These are phyloP conservation scores for Haplosporangium sp. DNA, from an alignment of 371 early-diverging fungal species.

Conservation along the genomic window DNA sequence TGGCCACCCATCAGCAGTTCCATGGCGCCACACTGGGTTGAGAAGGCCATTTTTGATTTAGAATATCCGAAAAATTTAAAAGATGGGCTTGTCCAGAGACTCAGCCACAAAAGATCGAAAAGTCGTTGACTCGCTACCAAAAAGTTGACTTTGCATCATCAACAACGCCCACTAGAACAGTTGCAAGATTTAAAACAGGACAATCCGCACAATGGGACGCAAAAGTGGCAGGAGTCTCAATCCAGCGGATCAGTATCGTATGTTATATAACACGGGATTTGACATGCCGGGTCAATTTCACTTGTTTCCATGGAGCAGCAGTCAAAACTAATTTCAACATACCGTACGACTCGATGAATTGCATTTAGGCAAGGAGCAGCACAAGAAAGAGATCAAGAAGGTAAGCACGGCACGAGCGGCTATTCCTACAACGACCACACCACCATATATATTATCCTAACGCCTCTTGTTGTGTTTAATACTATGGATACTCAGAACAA, in stretches of 20 bases:
- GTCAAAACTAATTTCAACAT: neutral
- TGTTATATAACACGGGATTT: neutral
- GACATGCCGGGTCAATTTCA: neutral
- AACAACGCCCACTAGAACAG: too few relatives aligned
- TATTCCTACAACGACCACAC: neutral
- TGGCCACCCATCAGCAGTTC: too few relatives aligned
- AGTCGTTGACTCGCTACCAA: too few relatives aligned
- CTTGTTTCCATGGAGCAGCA: too few relatives aligned
- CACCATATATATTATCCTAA: neutral
- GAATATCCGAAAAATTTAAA: too few relatives aligned
- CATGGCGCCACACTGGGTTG: too few relatives aligned
- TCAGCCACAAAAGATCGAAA: too few relatives aligned
- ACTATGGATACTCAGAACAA: slow-evolving; percentile 57
- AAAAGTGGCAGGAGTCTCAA: slow-evolving; percentile 52
- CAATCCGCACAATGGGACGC: slow-evolving; percentile 33
- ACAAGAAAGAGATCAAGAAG: slow-evolving; percentile 74
- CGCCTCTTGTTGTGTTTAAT: neutral
- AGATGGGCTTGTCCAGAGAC: too few relatives aligned
- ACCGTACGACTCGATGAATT: too few relatives aligned
- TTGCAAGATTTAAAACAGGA: too few relatives aligned
- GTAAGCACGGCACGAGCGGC: slow-evolving; percentile 28
- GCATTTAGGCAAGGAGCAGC: slow-evolving; percentile 67
- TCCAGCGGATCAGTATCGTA: slow-evolving; percentile 55
- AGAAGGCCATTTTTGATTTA: too few relatives aligned
- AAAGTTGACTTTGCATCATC: too few relatives aligned